Evolutionary conservation across 164 flowering plant genomes (phyloP).

Genomic region (Vitis vinifera): ASM3070453v1 NC_081819.1:19175001-19175500

Average conservation of each 20-base stretch:
- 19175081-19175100: conserved; percentile 41
- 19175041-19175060: conserved; percentile 58
- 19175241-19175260: not conserved
- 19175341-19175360: not conserved
- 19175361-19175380: conserved; percentile 2
- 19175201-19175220: not conserved
- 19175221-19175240: not conserved
- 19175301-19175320: not conserved
- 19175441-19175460: not conserved
- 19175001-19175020: not conserved
- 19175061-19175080: conserved; percentile 70
- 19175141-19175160: conserved; percentile 14
- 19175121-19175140: conserved; percentile 4
- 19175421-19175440: conserved; percentile 4
- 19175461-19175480: not conserved
- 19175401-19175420: not conserved
- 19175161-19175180: conserved; percentile 5
- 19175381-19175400: conserved; percentile 3
- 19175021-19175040: conserved; percentile 48
- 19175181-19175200: not conserved
- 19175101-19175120: not conserved
- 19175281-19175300: not conserved
- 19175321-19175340: no score
- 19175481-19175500: not conserved
- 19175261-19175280: not conserved